Conservation (phyloP, 1,139 yeast species). For the Geotrichum klebahnii region DNA sequence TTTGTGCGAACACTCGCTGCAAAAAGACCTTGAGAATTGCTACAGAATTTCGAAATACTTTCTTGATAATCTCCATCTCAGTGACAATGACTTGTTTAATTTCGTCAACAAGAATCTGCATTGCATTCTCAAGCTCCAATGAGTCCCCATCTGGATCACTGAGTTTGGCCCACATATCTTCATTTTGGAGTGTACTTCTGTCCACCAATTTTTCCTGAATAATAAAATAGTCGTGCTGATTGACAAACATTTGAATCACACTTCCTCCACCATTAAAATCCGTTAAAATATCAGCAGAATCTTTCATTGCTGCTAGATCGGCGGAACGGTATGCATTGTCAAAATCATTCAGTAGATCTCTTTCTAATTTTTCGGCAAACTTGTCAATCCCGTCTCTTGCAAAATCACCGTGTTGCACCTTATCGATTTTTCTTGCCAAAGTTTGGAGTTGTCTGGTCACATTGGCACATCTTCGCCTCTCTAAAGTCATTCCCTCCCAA, state of each 20-base stretch:
- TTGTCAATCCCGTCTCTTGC: constrained; percentile 55
- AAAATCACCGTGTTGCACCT: constrained; percentile 44
- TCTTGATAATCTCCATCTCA: constrained; percentile 68
- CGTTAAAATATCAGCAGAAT: constrained; percentile 70
- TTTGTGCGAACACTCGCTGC: constrained; percentile 74
- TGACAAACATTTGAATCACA: constrained; percentile 78
- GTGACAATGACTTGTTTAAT: constrained; percentile 51
- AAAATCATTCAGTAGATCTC: constrained; percentile 44
- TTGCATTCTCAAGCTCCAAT: constrained; percentile 41
- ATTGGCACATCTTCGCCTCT: constrained; percentile 63
- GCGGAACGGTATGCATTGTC: constrained; percentile 47
- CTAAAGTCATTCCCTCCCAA: constrained; percentile 44
- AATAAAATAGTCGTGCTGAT: constrained; percentile 69
- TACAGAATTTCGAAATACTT: constrained; percentile 66
- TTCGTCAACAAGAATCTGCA: constrained; percentile 43
- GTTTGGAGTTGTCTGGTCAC: constrained; percentile 62
- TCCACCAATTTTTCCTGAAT: constrained; percentile 47
- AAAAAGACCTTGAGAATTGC: constrained; percentile 67
- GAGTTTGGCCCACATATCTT: constrained; percentile 47
- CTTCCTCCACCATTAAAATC: constrained; percentile 83
- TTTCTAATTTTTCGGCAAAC: constrained; percentile 75
- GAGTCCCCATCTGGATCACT: constrained; percentile 46
- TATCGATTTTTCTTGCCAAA: constrained; percentile 53
- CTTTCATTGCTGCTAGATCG: constrained; percentile 68
- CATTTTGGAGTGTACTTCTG: constrained; percentile 38